Conservation (phyloP, 2,329 filamentous ascomycete species). For the Tothia fuscella region DNA sequence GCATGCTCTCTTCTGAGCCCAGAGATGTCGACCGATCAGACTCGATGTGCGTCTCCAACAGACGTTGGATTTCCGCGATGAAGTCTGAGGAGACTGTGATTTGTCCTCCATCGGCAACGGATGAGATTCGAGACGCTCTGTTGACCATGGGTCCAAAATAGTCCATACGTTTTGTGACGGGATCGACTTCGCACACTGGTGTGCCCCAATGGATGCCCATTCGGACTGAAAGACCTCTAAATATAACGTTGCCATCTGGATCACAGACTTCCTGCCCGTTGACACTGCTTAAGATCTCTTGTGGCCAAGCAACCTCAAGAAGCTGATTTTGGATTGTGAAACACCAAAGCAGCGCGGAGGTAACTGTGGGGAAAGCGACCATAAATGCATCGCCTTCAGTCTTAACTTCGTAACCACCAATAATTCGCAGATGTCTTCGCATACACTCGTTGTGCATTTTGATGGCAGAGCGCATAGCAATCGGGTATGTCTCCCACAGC, state of each 20-base stretch:
- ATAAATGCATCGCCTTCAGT: slow-evolving; percentile 99
- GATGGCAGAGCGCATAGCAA: slow-evolving; percentile 92
- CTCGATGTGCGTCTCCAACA: slow-evolving; percentile 80
- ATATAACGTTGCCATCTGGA: slow-evolving; percentile 77
- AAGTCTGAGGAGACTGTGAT: slow-evolving; percentile 96
- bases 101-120: slow-evolving; percentile 89
- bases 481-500: slow-evolving; percentile 89
- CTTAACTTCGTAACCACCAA: slow-evolving; percentile 97
- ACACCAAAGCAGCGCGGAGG: slow-evolving; percentile 87
- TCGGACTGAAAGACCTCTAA: slow-evolving; percentile 83
- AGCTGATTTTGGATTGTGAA: slow-evolving; percentile 87
- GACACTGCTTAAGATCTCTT: slow-evolving; percentile 77
- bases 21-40: slow-evolving; percentile 58
- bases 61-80: slow-evolving; percentile 87
- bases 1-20: slow-evolving; percentile 61
- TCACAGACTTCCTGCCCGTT: slow-evolving; percentile 75
- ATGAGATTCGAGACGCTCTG: slow-evolving; percentile 84
- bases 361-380: slow-evolving; percentile 95
- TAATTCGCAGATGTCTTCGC: slow-evolving; percentile 81
- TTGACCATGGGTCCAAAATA: slow-evolving; percentile 99
- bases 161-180: slow-evolving; percentile 95
- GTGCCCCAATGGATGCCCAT: slow-evolving; percentile 97
- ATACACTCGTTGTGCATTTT: slow-evolving; percentile 96
- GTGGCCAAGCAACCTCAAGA: slow-evolving; percentile 83
- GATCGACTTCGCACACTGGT: slow-evolving; percentile 89